phyloP scores from a whole-genome alignment of 306 rosid genomes.

The Prunus padus region DNA sequence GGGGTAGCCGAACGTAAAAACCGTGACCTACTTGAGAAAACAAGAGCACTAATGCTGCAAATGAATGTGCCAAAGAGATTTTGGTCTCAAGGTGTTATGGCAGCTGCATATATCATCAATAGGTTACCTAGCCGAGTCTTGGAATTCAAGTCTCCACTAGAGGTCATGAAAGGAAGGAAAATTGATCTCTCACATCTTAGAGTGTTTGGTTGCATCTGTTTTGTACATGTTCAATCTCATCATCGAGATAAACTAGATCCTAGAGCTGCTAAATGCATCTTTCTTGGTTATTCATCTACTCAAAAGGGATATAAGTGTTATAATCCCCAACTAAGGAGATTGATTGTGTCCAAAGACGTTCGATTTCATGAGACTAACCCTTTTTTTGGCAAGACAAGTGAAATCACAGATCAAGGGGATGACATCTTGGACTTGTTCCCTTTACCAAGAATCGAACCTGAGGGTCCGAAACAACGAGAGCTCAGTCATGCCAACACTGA shows the following conservation, averaged over 20 bases:
- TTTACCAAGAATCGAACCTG: background rate
- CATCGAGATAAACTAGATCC: background rate
- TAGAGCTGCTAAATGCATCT: background rate
- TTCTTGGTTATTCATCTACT: background rate
- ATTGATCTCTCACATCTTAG: background rate
- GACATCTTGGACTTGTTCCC: background rate
- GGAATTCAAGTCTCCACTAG: accelerated
- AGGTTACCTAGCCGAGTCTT: background rate
- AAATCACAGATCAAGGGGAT: background rate
- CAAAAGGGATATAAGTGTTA: too few relatives aligned
- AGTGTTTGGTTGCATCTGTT: background rate
- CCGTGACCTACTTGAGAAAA: background rate
- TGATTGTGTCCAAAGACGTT: background rate
- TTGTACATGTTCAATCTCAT: background rate
- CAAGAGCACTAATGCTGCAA: background rate
- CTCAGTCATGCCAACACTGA: background rate
- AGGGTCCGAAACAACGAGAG: background rate
- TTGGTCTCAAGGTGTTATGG: background rate
- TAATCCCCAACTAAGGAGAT: background rate
- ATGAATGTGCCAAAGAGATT: too few relatives aligned
- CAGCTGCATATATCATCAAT: background rate
- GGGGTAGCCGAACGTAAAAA: accelerated
- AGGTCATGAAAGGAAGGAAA: background rate
- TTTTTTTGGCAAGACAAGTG: background rate
- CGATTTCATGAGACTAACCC: background rate